Evolutionary conservation across 164 flowering plant genomes (phyloP), one percentile per base, ranked within the genome.

Genomic region (Macadamia tetraphylla): DNA sequence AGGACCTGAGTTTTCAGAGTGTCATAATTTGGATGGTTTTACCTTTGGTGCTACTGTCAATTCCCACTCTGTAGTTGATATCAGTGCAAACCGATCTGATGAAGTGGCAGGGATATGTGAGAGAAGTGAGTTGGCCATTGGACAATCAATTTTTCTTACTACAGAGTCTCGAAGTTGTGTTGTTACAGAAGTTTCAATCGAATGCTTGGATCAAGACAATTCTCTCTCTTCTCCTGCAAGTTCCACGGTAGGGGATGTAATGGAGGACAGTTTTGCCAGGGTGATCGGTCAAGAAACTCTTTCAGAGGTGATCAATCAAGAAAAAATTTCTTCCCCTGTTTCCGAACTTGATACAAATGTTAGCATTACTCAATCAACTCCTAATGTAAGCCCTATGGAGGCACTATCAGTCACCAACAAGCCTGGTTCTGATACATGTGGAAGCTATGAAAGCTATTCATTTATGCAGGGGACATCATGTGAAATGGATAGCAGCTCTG

Each of bases 111-210:
- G n/a, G n/a, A n/a, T n/a, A n/a, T n/a, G n/a, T n/a, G n/a, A n/a
- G n/a, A n/a, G n/a, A n/a, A n/a, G n/a, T n/a, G n/a, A n/a, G n/a
- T n/a, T n/a, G n/a, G n/a, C n/a, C n/a, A n/a, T n/a, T n/a, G 46
- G 52, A 15, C 64, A 63, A 9, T 49, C 53, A 53, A 31, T 48
- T 65, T 66, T 49, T 13, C 30, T 8, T 12, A 42, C 53, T 31
- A 60, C 73, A 40, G 77, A 71, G 52, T 17, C 29, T 51, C 60
- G 53, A 29, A 56, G 32, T 35, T 75, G 78, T 74, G 70, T 14
- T 60, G 42, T 68, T 29, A 72, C 77, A 59, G 74, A 72, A 67
- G 58, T 52, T 42, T 71, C 69, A 1, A 48, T 49, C 66, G 83
- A 78, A 30, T 46, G 60, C 68, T 11, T 63, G 42, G 78, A 70